These are phyloP conservation scores for Alternaria sp. DNA, from an alignment of 2,329 filamentous ascomycete genomes.

Conservation along the genomic window DNA sequence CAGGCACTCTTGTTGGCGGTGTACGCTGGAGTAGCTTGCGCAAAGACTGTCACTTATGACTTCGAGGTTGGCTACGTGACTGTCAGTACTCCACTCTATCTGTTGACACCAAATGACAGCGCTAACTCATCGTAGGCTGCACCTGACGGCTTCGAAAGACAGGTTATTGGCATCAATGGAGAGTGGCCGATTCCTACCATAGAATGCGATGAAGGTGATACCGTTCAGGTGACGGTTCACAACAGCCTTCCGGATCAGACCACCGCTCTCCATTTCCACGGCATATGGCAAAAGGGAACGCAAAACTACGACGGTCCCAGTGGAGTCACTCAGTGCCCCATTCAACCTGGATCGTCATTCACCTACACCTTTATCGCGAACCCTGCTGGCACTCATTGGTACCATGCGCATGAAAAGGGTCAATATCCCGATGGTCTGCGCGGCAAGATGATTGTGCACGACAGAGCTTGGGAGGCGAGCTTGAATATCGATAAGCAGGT, in stretches of 20 bases:
- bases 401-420: conserved; percentile 66
- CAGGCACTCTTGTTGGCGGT: conserved; percentile 1
- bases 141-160: conserved; percentile 71
- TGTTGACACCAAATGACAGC: not conserved
- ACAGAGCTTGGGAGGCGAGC: conserved; percentile 49
- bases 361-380: conserved; percentile 70
- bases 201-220: conserved; percentile 63
- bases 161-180: conserved; percentile 79
- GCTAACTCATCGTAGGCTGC: conserved; percentile 7
- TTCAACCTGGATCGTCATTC: conserved; percentile 67
- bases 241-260: conserved; percentile 34
- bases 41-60: conserved; percentile 54
- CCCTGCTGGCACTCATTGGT: conserved; percentile 64
- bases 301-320: conserved; percentile 78
- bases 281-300: conserved; percentile 57
- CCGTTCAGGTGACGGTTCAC: conserved; percentile 40
- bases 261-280: conserved; percentile 57
- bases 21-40: conserved; percentile 19
- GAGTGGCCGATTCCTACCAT: conserved; percentile 62
- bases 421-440: conserved; percentile 51
- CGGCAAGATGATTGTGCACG: conserved; percentile 49
- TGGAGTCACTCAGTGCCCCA: conserved; percentile 69
- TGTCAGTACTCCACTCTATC: conserved; percentile 3
- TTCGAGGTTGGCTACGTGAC: conserved; percentile 62
- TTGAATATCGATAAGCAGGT: conserved; percentile 34